Evolutionary conservation across 345 rosid genomes (phyloP), one percentile per base, ranked within the genome.

Genomic region (Pistacia vera): DNA sequence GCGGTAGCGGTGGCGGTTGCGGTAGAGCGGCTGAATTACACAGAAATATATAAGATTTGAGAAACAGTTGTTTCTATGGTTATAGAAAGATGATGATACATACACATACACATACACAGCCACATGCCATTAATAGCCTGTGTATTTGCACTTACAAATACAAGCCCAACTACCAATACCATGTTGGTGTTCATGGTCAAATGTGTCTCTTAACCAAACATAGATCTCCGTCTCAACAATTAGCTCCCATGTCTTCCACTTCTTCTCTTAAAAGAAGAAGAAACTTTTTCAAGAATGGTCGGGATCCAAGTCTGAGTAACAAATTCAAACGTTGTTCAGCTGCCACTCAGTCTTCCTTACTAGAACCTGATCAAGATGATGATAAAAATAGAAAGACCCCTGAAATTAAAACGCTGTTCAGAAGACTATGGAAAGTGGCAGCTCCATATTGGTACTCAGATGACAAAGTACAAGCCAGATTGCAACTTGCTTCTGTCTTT

Each of bases 381-480:
- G 76, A 79, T 44, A 67, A 46, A 25, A 63, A 62, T 63, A 77
- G 86, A 66, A 79, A 84, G 72, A 81, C 78, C 61, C 77, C 91
- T 25, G 85, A 82, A 69, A 70, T 82, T 36, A 78, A 71, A 54
- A 80, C 85, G 59, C 87, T 93, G 33, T 78, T 81, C 65, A 79
- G 82, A 75, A 87, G 95, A 82, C 86, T 95, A 86, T 88, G 86
- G 93, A 95, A 93, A 90, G 98, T 95, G 54, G 98, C 98, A 0
- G 91, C 96, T 48, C 97, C 99, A 36, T 95, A 84, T 77, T 93
- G 98, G 97, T 90, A 75, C 79, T 92, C 97, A 3, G 96, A 93
- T 18, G 99, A 95, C 79, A 87, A 86, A 77, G 81, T 63, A 54
- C 92, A 87, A 74, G 99, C 94, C 33, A 85, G 97, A 84, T 75